phyloP scores from a whole-genome alignment of 1,139 yeast species.

The Scheffersomyces stambukii region DNA sequence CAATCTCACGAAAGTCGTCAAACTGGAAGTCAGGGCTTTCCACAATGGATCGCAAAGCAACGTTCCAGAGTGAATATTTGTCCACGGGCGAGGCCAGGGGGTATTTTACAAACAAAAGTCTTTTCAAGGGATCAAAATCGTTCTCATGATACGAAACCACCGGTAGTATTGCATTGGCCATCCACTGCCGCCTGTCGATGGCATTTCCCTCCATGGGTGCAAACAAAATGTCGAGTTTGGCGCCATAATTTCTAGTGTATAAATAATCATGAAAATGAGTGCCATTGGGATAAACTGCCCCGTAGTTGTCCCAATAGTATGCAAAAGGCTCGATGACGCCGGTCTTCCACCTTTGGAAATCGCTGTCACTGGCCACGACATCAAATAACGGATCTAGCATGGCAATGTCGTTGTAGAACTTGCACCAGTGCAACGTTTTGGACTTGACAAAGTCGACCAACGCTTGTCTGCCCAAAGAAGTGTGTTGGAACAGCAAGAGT shows the following conservation, averaged over 20 bases:
- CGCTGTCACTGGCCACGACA: conserved; percentile 12
- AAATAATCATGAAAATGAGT: conserved; percentile 14
- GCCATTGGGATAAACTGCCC: conserved; percentile 11
- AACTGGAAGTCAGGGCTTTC: conserved; percentile 9
- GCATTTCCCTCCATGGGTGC: conserved; percentile 19
- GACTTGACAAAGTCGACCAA: conserved; percentile 21
- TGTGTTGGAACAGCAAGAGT: conserved; percentile 4
- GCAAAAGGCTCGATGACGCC: conserved; percentile 27
- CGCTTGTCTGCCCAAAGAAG: conserved; percentile 4
- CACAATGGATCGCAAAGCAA: conserved; percentile 16
- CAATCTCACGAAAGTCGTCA: conserved; percentile 12
- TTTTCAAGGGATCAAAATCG: conserved; percentile 21
- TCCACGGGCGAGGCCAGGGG: conserved; percentile 3
- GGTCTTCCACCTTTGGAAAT: conserved; percentile 24
- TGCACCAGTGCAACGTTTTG: conserved; percentile 18
- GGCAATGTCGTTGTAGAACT: conserved; percentile 16
- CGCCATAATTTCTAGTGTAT: conserved; percentile 9
- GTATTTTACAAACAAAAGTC: conserved; percentile 23
- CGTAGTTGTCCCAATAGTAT: conserved; percentile 29
- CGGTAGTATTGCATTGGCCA: conserved; percentile 29
- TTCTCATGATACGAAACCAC: conserved; percentile 15
- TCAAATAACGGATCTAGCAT: conserved; percentile 15
- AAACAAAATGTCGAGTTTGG: conserved; percentile 19
- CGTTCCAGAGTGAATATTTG: conserved; percentile 25
- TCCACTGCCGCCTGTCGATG: conserved; percentile 20